Evolutionary conservation across 2,329 filamentous ascomycete species (phyloP).

Genomic region (Aspergillus piperis): DNA sequence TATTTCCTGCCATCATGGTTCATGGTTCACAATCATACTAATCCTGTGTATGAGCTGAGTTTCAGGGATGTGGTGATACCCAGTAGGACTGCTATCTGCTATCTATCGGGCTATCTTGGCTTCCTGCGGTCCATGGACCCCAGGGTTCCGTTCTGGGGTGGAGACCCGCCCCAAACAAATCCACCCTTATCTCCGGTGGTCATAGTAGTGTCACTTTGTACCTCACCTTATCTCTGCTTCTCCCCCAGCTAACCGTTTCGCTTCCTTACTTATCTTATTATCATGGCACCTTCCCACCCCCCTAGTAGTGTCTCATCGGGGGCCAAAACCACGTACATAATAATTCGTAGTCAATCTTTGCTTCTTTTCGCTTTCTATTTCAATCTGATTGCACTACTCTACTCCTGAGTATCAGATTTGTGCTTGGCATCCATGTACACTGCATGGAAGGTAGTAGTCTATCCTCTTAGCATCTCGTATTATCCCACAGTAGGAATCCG

Average conservation of each 20-base stretch:
- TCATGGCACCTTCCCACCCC: neutral
- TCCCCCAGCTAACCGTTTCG: neutral
- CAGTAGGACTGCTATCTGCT: neutral
- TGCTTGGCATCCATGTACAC: too few species aligned
- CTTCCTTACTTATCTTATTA: neutral
- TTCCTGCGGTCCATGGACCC: neutral
- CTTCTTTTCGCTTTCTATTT: neutral
- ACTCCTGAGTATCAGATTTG: neutral
- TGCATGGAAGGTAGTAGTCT: too few species aligned
- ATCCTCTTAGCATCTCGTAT: neutral
- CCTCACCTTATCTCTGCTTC: neutral
- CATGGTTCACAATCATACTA: neutral
- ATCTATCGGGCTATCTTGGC: neutral
- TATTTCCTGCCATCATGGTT: neutral
- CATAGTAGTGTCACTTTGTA: neutral
- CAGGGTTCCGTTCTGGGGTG: neutral
- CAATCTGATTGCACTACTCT: neutral
- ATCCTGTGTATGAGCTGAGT: neutral
- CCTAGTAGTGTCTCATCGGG: too few species aligned
- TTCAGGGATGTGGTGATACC: neutral
- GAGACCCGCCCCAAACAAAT: neutral
- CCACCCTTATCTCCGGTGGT: neutral
- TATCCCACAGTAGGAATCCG: neutral
- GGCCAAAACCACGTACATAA: neutral
- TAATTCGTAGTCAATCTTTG: constrained; percentile 1